These are phyloP conservation scores for Fistulifera solaris DNA, from an alignment of 108 stramenopile species.

Conservation along the genomic window DNA sequence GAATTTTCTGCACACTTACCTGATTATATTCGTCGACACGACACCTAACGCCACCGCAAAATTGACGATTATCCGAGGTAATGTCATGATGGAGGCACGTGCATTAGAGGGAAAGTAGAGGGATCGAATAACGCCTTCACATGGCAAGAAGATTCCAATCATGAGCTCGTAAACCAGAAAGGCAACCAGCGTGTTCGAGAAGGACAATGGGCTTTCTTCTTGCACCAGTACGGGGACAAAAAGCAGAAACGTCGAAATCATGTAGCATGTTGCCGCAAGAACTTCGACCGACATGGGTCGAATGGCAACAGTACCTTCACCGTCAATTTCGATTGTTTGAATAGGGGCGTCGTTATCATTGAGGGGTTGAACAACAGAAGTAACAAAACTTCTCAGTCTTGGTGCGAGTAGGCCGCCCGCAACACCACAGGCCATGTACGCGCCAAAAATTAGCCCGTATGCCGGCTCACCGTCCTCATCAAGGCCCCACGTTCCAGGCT, in stretches of 20 bases:
- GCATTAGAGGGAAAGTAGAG: constrained; percentile 44
- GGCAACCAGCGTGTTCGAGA: constrained; percentile 22
- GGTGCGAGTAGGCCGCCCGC: constrained; percentile 54
- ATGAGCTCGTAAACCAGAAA: constrained; percentile 43
- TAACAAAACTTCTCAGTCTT: constrained; percentile 16
- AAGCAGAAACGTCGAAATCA: constrained; percentile 31
- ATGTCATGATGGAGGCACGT: constrained; percentile 44
- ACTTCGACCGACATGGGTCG: constrained; percentile 49
- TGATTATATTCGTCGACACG: constrained; percentile 13
- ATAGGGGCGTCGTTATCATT: constrained; percentile 13
- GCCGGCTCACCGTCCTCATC: constrained; percentile 40
- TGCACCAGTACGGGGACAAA: constrained; percentile 26
- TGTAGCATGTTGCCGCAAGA: constrained; percentile 33
- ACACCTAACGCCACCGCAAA: constrained; percentile 17
- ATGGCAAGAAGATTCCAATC: constrained; percentile 49
- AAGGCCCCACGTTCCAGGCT: constrained; percentile 20
- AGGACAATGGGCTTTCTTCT: constrained; percentile 17
- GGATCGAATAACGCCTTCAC: constrained; percentile 58
- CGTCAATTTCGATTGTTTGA: constrained; percentile 20
- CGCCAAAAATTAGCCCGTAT: constrained; percentile 68
- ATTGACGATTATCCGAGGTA: constrained; percentile 38
- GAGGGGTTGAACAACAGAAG: constrained; percentile 21
- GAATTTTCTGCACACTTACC: constrained; percentile 31
- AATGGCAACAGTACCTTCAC: constrained; percentile 22
- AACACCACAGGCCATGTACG: constrained; percentile 72